phyloP scores from a whole-genome alignment of 1,284 basidiomycete genomes.

The Puccinia triticina region DNA sequence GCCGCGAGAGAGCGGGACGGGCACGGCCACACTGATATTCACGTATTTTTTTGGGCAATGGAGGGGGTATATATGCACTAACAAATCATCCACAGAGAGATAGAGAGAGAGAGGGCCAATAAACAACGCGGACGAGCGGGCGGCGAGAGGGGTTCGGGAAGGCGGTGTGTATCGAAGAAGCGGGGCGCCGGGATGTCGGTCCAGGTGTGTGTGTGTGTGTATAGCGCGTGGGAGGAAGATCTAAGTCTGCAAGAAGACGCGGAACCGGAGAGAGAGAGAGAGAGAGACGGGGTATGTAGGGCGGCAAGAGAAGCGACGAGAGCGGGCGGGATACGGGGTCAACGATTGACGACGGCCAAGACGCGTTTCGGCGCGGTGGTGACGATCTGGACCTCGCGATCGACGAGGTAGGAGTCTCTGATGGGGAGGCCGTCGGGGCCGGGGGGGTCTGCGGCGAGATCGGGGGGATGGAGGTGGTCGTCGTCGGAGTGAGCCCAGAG shows the following conservation, averaged over 20 bases:
- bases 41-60: no score
- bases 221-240: no score
- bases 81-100: no score
- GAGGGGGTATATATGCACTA: no score
- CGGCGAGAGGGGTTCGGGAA: no score
- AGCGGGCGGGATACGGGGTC: background rate
- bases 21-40: no score
- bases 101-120: no score
- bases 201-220: no score
- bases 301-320: background rate
- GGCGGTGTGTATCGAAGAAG: no score
- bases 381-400: slow-evolving; percentile 41
- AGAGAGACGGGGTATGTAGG: background rate
- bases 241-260: background rate
- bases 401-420: slow-evolving; percentile 5
- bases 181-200: no score
- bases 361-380: slow-evolving; percentile 36
- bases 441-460: background rate
- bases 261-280: background rate
- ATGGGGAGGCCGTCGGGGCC: background rate
- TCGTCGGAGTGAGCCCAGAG: background rate
- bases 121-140: no score
- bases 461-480: background rate
- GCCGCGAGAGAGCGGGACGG: no score
- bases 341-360: slow-evolving; percentile 43